Evolutionary conservation across 2,329 filamentous ascomycete genomes (phyloP).

Genomic region (Alternaria sp.): DNA sequence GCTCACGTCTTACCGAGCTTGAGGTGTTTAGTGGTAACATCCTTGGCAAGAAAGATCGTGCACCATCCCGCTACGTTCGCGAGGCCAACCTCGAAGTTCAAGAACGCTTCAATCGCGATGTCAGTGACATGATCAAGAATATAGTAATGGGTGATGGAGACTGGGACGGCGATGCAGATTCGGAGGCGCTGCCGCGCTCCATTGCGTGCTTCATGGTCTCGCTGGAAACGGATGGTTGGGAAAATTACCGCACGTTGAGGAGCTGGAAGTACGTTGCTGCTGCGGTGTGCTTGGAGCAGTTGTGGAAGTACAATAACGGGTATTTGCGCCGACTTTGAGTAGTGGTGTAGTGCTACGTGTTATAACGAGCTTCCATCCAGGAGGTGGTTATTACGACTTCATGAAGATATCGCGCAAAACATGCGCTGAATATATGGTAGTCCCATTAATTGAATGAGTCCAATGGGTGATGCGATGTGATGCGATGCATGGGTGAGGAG

Average conservation of each 20-base stretch:
- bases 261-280: constrained; percentile 63
- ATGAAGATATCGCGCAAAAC: background rate
- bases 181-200: constrained; percentile 55
- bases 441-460: background rate
- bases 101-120: constrained; percentile 52
- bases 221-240: constrained; percentile 41
- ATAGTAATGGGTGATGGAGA: constrained; percentile 51
- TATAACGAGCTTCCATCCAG: background rate
- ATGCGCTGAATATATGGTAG: background rate
- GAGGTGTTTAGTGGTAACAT: constrained; percentile 64
- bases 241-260: constrained; percentile 43
- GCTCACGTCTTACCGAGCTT: constrained; percentile 39
- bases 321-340: constrained; percentile 23
- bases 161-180: constrained; percentile 34
- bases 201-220: constrained; percentile 59
- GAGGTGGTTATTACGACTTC: background rate
- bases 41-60: constrained; percentile 57
- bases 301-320: constrained; percentile 42
- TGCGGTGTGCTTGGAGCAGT: constrained; percentile 58
- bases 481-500: background rate
- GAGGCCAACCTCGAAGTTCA: constrained; percentile 45
- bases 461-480: background rate
- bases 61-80: constrained; percentile 38
- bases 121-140: constrained; percentile 51
- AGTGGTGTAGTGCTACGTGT: background rate